Conservation (phyloP, 164 flowering plant genomes). For the Chloranthus sessilifolius region DNA sequence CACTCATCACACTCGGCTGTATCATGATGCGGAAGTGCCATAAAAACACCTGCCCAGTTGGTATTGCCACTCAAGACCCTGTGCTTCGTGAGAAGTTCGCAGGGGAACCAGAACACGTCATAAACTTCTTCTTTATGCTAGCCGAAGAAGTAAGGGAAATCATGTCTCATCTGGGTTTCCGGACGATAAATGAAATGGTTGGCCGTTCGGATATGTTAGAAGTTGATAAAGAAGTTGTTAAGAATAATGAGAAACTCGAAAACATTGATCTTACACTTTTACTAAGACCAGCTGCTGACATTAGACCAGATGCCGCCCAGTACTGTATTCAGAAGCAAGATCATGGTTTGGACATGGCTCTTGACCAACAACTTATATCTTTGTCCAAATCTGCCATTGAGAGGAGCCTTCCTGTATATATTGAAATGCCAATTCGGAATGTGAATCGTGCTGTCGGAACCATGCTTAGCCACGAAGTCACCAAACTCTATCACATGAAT, state of each 20-base stretch:
- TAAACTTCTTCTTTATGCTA: constrained; percentile 96
- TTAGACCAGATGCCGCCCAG: constrained; percentile 93
- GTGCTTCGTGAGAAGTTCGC: constrained; percentile 96
- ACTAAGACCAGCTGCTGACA: constrained; percentile 84
- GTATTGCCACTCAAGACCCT: constrained; percentile 99
- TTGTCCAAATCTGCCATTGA: constrained; percentile 69
- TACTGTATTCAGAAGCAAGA: constrained; percentile 91
- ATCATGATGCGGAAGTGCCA: constrained; percentile 99
- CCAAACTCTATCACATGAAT: constrained; percentile 64
- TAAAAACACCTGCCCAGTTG: constrained; percentile 99
- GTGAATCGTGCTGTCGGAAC: constrained; percentile 97
- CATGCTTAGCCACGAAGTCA: constrained; percentile 98
- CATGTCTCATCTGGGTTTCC: constrained; percentile 86
- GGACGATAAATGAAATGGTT: constrained; percentile 88
- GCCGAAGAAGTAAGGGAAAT: constrained; percentile 97
- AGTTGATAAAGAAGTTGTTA: constrained; percentile 70
- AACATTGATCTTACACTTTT: constrained; percentile 84
- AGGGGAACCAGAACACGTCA: constrained; percentile 97
- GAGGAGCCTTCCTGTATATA: constrained; percentile 75
- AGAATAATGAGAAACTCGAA: constrained; percentile 77
- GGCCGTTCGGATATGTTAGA: constrained; percentile 98
- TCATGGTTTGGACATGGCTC: constrained; percentile 93
- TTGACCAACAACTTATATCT: constrained; percentile 67
- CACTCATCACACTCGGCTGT: constrained; percentile 96
- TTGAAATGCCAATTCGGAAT: constrained; percentile 73